phyloP scores from a whole-genome alignment of 2,329 filamentous ascomycete species.

The Cladophialophora psammophila region DNA sequence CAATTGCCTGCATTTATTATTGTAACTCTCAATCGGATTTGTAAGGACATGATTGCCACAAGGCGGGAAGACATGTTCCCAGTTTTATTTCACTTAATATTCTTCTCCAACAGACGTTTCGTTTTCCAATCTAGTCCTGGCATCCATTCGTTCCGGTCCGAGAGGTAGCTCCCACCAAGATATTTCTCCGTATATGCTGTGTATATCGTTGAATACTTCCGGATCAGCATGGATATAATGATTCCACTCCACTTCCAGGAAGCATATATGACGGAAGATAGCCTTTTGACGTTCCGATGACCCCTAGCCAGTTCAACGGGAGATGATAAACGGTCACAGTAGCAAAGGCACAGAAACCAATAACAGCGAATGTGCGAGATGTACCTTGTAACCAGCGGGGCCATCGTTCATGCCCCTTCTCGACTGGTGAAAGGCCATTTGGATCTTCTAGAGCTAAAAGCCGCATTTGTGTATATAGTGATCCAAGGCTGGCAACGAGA shows the following conservation, averaged over 20 bases:
- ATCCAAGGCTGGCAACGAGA: conserved; percentile 8
- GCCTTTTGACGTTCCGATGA: conserved; percentile 6
- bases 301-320: conserved; percentile 2
- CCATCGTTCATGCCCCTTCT: conserved; percentile 3
- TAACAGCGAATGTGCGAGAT: neutral
- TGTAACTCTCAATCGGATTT: no score
- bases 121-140: no score
- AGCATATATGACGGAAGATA: conserved; percentile 7
- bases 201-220: no score
- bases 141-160: no score
- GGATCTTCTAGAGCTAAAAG: conserved; percentile 9
- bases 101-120: no score
- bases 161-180: no score
- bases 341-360: conserved; percentile 9
- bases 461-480: conserved; percentile 14
- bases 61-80: no score
- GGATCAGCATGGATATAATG: conserved; percentile 2
- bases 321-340: conserved; percentile 3
- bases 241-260: conserved; percentile 4
- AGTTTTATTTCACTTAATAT: no score
- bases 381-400: neutral
- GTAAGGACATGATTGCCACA: no score
- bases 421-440: conserved; percentile 4
- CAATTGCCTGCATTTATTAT: no score
- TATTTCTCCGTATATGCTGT: no score